Evolutionary conservation across 768 basidiomycete genomes (phyloP), one percentile per base, ranked within the genome.

Genomic region (Lactarius pseudohatsudake): DNA sequence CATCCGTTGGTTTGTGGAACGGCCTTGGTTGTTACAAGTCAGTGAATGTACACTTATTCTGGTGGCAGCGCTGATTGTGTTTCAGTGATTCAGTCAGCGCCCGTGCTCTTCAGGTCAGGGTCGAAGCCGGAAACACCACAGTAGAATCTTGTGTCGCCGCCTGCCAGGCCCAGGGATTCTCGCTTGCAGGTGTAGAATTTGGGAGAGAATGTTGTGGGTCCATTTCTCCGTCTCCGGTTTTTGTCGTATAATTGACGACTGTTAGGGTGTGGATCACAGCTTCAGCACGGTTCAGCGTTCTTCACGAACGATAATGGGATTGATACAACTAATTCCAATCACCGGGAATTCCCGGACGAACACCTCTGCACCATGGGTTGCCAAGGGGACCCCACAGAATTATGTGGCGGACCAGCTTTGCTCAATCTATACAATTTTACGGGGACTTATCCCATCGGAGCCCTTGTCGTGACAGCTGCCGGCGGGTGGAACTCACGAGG

Each of bases 1-100:
- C 81, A 4, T 81, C 74, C 47, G 82, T 88, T 28, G 89, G 87
- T 3, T 77, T 82, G 45, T 91, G 90, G 89, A 73, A 78, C 5
- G 86, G 84, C 0, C 81, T 90, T 41, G 90, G 90, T 20, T 92
- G 90, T 73, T 90, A 84, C 77, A 87, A 79, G 89, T 88, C 69
- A 68, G 81, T 72, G 32, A 4, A 2, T 7, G 8, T 22, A 15
- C 15, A 13, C 18, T 10, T 32, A 5, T 11, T n/a, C 56, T 13
- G 8, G 20, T 13, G 11, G 16, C 1, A 32, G 47, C 11, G 30
- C 55, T 56, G 8, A 56, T 32, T 3, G 8, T 34, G 2, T 34
- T 20, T 34, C 55, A 56, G 55, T 32, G 55, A 56, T 56, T 56
- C 55, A 0, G 32, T 34, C 55, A 56, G 55, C 6, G 55, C 55